phyloP scores from a whole-genome alignment of 805 yeast species.

The Kuraishia capsulata region DNA sequence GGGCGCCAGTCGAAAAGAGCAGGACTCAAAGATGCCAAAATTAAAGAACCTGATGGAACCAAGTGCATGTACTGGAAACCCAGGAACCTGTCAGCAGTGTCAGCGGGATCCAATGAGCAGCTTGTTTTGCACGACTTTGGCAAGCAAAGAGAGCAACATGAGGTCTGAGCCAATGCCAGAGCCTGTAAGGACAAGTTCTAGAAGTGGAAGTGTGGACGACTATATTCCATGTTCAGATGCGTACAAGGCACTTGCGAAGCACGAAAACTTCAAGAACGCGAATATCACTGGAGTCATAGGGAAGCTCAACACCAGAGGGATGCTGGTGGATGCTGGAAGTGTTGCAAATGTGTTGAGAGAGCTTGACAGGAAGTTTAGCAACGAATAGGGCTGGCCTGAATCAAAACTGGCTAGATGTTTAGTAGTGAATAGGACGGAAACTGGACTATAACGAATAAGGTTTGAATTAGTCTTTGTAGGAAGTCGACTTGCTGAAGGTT shows the following conservation, averaged over 20 bases:
- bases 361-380: slow-evolving; percentile 52
- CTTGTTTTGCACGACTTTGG: slow-evolving; percentile 79
- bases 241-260: slow-evolving; percentile 76
- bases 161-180: background rate
- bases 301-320: slow-evolving; percentile 69
- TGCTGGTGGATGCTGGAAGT: slow-evolving; percentile 87
- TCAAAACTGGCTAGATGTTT: background rate
- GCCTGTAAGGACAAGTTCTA: background rate
- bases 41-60: too few relatives aligned
- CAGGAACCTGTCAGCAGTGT: slow-evolving; percentile 81
- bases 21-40: background rate
- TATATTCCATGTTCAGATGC: slow-evolving; percentile 89
- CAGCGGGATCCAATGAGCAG: slow-evolving; percentile 84
- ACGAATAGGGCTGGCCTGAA: too few relatives aligned
- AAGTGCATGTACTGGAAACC: slow-evolving; percentile 71
- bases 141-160: slow-evolving; percentile 31
- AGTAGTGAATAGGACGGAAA: background rate
- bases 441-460: too few relatives aligned
- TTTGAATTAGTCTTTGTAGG: too few relatives aligned
- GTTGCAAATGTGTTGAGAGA: slow-evolving; percentile 81
- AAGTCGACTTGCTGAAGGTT: too few relatives aligned
- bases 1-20: slow-evolving; percentile 3
- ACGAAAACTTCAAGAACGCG: slow-evolving; percentile 63
- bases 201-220: too few relatives aligned
- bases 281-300: slow-evolving; percentile 71